These are phyloP conservation scores for Penicillium crustosum DNA, from an alignment of 2,329 filamentous ascomycete species.

Conservation along the genomic window DNA sequence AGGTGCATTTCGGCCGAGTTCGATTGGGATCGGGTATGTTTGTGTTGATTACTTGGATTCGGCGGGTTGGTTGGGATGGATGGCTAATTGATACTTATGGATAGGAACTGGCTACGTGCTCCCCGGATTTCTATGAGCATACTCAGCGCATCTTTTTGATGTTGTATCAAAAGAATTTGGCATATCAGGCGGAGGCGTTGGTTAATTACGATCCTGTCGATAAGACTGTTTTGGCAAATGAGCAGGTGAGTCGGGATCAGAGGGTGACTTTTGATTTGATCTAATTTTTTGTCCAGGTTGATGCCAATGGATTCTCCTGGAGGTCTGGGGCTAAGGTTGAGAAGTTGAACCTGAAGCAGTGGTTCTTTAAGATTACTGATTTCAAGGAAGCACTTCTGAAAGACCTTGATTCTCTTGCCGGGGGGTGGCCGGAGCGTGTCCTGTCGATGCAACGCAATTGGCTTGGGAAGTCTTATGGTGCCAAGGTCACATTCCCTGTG, in stretches of 20 bases:
- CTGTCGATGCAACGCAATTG: slow-evolving; percentile 82
- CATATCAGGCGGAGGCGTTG: slow-evolving; percentile 77
- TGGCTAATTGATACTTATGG: slow-evolving; percentile 1
- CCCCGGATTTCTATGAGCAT: slow-evolving; percentile 83
- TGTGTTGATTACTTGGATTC: neutral
- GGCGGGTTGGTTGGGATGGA: neutral
- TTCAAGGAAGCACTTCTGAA: slow-evolving; percentile 71
- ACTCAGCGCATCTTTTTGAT: slow-evolving; percentile 83
- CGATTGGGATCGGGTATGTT: slow-evolving; percentile 76
- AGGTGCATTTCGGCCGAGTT: slow-evolving; percentile 76
- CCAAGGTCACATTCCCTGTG: slow-evolving; percentile 69
- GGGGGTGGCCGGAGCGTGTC: slow-evolving; percentile 79
- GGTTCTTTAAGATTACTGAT: slow-evolving; percentile 83
- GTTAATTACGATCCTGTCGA: slow-evolving; percentile 92
- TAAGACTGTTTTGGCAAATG: slow-evolving; percentile 85
- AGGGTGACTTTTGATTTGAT: neutral
- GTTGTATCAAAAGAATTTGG: slow-evolving; percentile 70
- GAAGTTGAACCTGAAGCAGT: slow-evolving; percentile 76
- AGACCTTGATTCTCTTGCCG: slow-evolving; percentile 66
- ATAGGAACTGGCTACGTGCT: slow-evolving; percentile 81
- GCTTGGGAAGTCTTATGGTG: slow-evolving; percentile 77
- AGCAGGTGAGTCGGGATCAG: slow-evolving; percentile 55
- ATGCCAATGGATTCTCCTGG: slow-evolving; percentile 81
- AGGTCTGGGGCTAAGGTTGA: slow-evolving; percentile 82
- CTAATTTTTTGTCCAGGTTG: slow-evolving; percentile 53